A percentile compares a stretch with the other conserved stretches of the same genome.
phyloP scores from a whole-genome alignment of 495 filamentous ascomycete species.

The Collariella sp. region DNA sequence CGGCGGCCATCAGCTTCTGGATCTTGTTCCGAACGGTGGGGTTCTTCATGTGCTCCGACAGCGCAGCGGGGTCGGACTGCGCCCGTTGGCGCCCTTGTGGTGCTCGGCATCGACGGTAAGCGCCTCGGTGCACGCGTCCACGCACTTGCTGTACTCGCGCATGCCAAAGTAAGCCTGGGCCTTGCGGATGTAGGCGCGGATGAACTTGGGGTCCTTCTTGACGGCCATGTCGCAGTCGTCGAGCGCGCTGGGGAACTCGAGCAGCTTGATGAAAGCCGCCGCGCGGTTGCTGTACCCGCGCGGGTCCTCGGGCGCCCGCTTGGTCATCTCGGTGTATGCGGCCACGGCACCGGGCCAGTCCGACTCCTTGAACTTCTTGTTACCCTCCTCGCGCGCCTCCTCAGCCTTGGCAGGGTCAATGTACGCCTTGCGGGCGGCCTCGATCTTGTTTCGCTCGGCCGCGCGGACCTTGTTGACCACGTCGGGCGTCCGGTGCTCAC shows the following conservation, averaged over 20 bases:
- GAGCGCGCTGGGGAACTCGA: constrained; percentile 88
- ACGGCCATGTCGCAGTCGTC: constrained; percentile 89
- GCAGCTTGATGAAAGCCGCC: constrained; percentile 90
- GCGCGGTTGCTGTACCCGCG: constrained; percentile 96
- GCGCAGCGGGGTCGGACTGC: constrained; percentile 81
- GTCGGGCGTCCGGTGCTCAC: constrained; percentile 93
- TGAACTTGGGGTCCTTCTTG: constrained; percentile 84
- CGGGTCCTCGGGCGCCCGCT: constrained; percentile 86
- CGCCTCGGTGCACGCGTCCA: constrained; percentile 83
- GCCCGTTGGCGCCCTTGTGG: constrained; percentile 66
- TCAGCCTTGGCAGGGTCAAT: constrained; percentile 88
- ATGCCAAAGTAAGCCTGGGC: constrained; percentile 89
- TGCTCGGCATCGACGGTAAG: constrained; percentile 58
- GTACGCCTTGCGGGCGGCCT: constrained; percentile 67
- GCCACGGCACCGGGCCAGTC: constrained; percentile 96
- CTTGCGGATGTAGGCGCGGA: constrained; percentile 91
- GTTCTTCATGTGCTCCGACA: constrained; percentile 97
- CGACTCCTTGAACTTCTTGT: constrained; percentile 89
- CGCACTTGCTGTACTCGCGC: constrained; percentile 90
- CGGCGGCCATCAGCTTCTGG: constrained; percentile 84
- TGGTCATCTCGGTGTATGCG: constrained; percentile 94
- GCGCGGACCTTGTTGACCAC: constrained; percentile 84
- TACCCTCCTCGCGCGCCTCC: constrained; percentile 88
- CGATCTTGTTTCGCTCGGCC: constrained; percentile 84
- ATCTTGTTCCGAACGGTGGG: constrained; percentile 72